phyloP scores from a whole-genome alignment of 176 grass and related monocot genomes.

The Musa acuminata region DNA sequence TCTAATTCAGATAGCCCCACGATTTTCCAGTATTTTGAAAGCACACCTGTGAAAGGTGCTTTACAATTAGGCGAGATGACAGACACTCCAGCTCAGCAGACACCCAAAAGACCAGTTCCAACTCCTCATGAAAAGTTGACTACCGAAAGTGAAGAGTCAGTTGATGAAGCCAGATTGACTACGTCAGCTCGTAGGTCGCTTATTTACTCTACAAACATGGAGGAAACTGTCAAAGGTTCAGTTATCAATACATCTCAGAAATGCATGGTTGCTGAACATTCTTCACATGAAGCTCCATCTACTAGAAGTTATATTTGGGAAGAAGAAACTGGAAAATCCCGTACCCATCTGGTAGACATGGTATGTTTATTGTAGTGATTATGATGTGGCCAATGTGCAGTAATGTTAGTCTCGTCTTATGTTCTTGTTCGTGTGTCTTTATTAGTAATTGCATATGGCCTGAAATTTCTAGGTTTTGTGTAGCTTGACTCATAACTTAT shows the following conservation, averaged over 20 bases:
- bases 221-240: constrained; percentile 23
- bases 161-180: constrained; percentile 43
- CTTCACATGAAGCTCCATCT: constrained; percentile 20
- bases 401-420: too few relatives aligned
- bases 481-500: too few relatives aligned
- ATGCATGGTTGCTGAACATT: neutral
- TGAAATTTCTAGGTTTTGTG: too few relatives aligned
- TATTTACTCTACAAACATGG: constrained; percentile 40
- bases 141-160: constrained; percentile 24
- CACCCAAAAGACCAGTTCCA: constrained; percentile 57
- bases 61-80: constrained; percentile 26
- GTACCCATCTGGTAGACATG: constrained; percentile 9
- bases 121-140: constrained; percentile 41
- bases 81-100: constrained; percentile 52
- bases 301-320: constrained; percentile 29
- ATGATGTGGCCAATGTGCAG: too few relatives aligned
- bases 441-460: too few relatives aligned
- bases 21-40: constrained; percentile 29
- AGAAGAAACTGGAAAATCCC: constrained; percentile 19
- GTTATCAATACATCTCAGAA: constrained; percentile 13
- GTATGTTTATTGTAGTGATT: constrained; percentile 26
- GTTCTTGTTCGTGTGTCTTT: neutral
- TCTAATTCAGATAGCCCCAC: constrained; percentile 25
- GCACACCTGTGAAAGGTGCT: constrained; percentile 42
- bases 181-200: constrained; percentile 74